Base-by-base conservation (phyloP, 225 moss, liverwort and hornwort species). In the Physcomitrellopsis africana region DNA sequence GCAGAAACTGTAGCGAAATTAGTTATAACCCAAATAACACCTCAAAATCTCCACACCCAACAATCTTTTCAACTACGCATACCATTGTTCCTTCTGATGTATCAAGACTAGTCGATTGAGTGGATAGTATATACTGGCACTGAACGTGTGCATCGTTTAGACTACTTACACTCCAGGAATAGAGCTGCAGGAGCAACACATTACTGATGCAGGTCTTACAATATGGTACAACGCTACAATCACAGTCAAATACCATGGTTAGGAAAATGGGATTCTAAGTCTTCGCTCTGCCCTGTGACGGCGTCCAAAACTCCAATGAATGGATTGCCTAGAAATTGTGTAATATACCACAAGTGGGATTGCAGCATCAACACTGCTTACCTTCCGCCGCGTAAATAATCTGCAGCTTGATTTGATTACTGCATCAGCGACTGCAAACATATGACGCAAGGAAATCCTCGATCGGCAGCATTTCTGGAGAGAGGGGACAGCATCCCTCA, bases 151-250 rank as follows among this genome's bases (percentile, higher is more conserved):
- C 32, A 37, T 37, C 32, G 32, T 37, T 37, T 37, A 37, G 32
- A 37, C 4, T 37, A 4, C 32, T 37, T 37, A 4, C 32, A 37
- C 1, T 37, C 32, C 32, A 37, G 32, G 32, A 37, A 37, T 37
- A 37, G 32, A 37, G 67, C 60, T 54, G 19, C 64, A 41, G 51
- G 41, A 46, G 54, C 54, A 61, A 68, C 60, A 32, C 54, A 56
- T 55, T 63, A 32, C 46, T 62, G 46, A 16, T 23, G 44, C 43
- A 46, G 26, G 8, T 18, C 54, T 37, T 65, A 20, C 8, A 1
- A 3, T 20, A 26, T 20, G 2, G 7, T 49, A 67, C 18, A 63
- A 29, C 41, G 20, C 42, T 37, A 17, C 19, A 77, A 77, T 19
- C 29, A 19, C 44, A 77, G 27, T 16, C 54, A 60, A 23, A 52